Evolutionary conservation across 2,329 filamentous ascomycete genomes (phyloP), one percentile per base, ranked within the genome.

Genomic region (Thermoascus crustaceus): DNA sequence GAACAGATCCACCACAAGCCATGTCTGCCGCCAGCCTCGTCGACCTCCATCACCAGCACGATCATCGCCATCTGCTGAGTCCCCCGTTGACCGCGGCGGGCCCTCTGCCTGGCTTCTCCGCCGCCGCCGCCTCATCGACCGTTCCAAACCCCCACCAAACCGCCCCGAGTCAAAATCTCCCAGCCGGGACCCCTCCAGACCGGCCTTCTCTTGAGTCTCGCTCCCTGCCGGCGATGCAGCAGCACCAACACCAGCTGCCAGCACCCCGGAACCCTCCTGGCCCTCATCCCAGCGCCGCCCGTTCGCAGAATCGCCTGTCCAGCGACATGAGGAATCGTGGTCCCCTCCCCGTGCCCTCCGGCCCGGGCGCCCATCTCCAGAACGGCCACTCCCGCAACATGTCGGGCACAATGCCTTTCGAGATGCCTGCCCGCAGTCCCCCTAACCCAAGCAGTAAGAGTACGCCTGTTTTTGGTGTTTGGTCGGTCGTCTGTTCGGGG

Each of bases 341-440:
- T 34, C 57, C 60, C 46, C 55, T 63, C 29, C 55, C 60, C 29
- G 58, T 61, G 24, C 52, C 61, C 29, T 55, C 60, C 34, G 45
- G 37, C 19, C 37, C 42, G 40, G 59, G 49, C 25, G 37, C 48
- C 16, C 49, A 49, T 36, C 43, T 50, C 25, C 58, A 59, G 43
- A 64, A 64, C 49, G 62, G 61, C 30, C 61, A 65, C 50, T 50
- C 58, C 42, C 61, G 63, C 50, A 64, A 57, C 45, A 49, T 49
- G 22, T 63, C 60, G 18, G 58, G 52, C 35, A 35, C 48, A 34
- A 40, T 50, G 21, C 41, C 49, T 7, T 63, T 65, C 43, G 65
- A 67, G 40, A 61, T 68, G 58, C 60, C 58, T 38, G 52, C 60
- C 40, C 63, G 64, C 50, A 68, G 65, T 42, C 65, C 65, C 38